Evolutionary conservation across 163 green algal genomes (phyloP).

Genomic region (Chlamydomonas reinhardtii): DNA sequence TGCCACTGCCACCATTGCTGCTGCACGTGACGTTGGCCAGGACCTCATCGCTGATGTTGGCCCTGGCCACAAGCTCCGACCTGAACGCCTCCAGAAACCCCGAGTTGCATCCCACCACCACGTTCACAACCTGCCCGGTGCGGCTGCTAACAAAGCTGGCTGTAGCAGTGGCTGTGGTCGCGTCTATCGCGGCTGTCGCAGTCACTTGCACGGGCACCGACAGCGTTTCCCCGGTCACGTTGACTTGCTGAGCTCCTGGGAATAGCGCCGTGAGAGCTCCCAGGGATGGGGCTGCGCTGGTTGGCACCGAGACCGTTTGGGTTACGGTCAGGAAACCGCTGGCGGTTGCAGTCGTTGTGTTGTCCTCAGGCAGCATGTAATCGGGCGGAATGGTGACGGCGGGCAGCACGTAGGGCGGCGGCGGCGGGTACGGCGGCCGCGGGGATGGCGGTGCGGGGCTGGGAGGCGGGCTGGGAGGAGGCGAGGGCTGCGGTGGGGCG

Average conservation of each 20-base stretch:
- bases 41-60: slow-evolving; percentile 3
- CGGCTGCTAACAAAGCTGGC: not conserved
- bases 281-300: not conserved
- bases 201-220: slow-evolving; percentile 2
- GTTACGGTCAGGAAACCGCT: not conserved
- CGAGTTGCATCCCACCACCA: not conserved
- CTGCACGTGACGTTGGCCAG: slow-evolving; percentile 9
- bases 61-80: not conserved
- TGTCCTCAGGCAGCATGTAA: not conserved
- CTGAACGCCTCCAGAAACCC: slow-evolving; percentile 8
- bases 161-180: not conserved
- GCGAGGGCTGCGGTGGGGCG: not conserved
- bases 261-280: not conserved
- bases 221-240: not conserved
- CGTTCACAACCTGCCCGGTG: not conserved
- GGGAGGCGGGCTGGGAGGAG: not conserved
- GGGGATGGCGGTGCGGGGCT: not conserved
- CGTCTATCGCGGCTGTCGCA: not conserved
- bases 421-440: not conserved
- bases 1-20: not conserved
- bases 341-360: not conserved
- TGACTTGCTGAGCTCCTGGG: not conserved
- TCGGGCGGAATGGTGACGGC: not conserved
- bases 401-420: not conserved
- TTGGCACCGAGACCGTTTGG: not conserved